phyloP scores from a whole-genome alignment of 2,329 filamentous ascomycete genomes.

The Ophiocordyceps camponoti-rufipedis region DNA sequence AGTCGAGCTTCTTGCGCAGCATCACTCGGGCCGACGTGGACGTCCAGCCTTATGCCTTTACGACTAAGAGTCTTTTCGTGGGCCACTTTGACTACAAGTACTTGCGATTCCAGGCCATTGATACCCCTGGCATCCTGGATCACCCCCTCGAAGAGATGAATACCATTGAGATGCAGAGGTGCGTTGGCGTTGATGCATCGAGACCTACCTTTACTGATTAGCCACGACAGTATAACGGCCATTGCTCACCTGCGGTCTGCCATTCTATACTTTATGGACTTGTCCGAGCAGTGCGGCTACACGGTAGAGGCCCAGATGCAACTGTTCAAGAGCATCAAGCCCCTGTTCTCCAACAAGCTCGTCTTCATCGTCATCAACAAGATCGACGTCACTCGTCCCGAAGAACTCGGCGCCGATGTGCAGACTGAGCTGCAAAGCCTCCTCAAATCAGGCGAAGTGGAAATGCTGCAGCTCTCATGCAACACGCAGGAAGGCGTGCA shows the following conservation, averaged over 20 bases:
- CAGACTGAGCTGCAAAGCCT: slow-evolving; percentile 64
- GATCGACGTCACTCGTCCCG: slow-evolving; percentile 77
- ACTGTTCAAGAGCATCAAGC: slow-evolving; percentile 92
- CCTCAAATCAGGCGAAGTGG: slow-evolving; percentile 73
- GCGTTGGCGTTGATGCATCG: neutral
- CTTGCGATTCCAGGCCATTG: slow-evolving; percentile 52
- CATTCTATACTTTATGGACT: slow-evolving; percentile 95
- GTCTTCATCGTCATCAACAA: slow-evolving; percentile 98
- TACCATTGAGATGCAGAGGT: slow-evolving; percentile 89
- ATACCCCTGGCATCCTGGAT: slow-evolving; percentile 95
- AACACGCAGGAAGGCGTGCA: slow-evolving; percentile 90
- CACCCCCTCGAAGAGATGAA: slow-evolving; percentile 99
- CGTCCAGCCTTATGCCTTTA: slow-evolving; percentile 95
- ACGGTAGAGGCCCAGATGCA: slow-evolving; percentile 83
- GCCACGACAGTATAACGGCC: slow-evolving; percentile 56
- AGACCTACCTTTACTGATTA: slow-evolving; percentile 1
- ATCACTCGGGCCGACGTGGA: slow-evolving; percentile 91
- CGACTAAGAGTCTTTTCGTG: slow-evolving; percentile 91
- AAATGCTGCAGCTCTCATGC: slow-evolving; percentile 85
- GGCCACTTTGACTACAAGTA: slow-evolving; percentile 93
- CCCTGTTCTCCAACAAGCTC: slow-evolving; percentile 90
- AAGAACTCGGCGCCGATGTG: slow-evolving; percentile 66
- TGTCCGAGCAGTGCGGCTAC: slow-evolving; percentile 93
- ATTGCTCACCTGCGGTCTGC: slow-evolving; percentile 92
- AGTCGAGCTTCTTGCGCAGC: slow-evolving; percentile 86